Base-by-base conservation (phyloP, 306 rosid genomes). In the Vigna radiata region DNA sequence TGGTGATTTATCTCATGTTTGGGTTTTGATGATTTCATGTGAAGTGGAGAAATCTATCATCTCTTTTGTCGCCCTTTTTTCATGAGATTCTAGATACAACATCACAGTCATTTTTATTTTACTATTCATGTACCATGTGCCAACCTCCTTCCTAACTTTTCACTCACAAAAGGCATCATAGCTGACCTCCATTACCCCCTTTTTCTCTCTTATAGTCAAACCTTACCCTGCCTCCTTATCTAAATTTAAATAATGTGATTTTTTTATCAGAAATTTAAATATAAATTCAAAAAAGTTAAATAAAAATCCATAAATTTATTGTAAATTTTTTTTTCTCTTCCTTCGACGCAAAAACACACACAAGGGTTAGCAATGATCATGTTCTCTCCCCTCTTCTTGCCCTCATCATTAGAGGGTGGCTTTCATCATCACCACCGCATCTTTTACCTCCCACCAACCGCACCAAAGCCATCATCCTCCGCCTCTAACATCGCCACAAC, bases 351-450 rank as follows among this genome's bases (percentile, higher is more conserved):
- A 59, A 79, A 84, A 73, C 75, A 80, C 74, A 85, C 70, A 78
- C 83, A 43, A 39, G 52, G 53, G 53, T 15, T 33, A 69, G 83
- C 83, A 86, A 92, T 92, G 89, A 91, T 91, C 87, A 90, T 91
- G 95, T 83, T 87, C 80, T 85, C 87, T 76, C 68, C 84, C 69
- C 39, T 78, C 76, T 27, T 73, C 81, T 86, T 50, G 75, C 70
- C 79, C 81, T 83, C 93, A 87, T 91, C 91, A 89, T 91, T 87
- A 91, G 83, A 72, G 79, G 80, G 88, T 87, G 86, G 61, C 89
- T 85, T 86, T 84, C 83, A 83, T 89, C 89, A 85, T 86, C 91
- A 82, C 82, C 86, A 73, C 80, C 78, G 46, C 85, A 81, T 64
- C 87, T 68, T 58, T 73, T 54, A 70, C 84, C 47, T 56, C 85